A percentile compares a stretch with the other conserved stretches of the same genome.
phyloP scores from a whole-genome alignment of 2,329 filamentous ascomycete genomes.

The Pyrenochaeta sp. region DNA sequence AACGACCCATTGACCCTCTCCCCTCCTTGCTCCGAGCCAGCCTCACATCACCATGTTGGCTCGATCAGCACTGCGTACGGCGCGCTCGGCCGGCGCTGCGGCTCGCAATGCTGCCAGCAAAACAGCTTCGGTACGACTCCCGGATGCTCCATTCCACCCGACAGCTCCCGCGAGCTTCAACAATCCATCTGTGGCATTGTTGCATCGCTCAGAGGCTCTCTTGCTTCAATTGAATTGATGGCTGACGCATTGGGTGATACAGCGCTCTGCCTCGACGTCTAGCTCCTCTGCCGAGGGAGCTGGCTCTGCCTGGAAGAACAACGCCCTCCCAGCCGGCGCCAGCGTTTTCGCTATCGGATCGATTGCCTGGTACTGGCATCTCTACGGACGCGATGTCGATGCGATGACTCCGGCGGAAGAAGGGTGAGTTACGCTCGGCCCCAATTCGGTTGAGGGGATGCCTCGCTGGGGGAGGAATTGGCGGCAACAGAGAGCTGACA shows the following conservation, averaged over 20 bases:
- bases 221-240: conserved; percentile 38
- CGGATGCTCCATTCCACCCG: conserved; percentile 34
- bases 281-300: conserved; percentile 72
- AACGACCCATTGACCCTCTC: conserved; percentile 47
- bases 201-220: conserved; percentile 20
- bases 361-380: conserved; percentile 96
- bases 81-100: conserved; percentile 84
- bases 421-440: conserved; percentile 75
- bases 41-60: conserved; percentile 79
- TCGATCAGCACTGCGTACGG: conserved; percentile 87
- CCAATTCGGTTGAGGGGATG: conserved; percentile 31
- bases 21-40: conserved; percentile 47
- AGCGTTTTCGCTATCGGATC: conserved; percentile 88
- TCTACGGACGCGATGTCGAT: conserved; percentile 87
- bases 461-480: conserved; percentile 30
- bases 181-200: conserved; percentile 28
- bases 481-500: conserved; percentile 42
- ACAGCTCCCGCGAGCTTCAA: conserved; percentile 40
- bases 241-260: conserved; percentile 45
- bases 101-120: conserved; percentile 68
- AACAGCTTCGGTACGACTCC: conserved; percentile 57
- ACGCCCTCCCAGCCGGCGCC: conserved; percentile 84
- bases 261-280: conserved; percentile 73
- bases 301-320: conserved; percentile 81
- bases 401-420: conserved; percentile 95